These are phyloP conservation scores for Colletotrichum tanaceti DNA, from an alignment of 2,329 filamentous ascomycete species.

Conservation along the genomic window DNA sequence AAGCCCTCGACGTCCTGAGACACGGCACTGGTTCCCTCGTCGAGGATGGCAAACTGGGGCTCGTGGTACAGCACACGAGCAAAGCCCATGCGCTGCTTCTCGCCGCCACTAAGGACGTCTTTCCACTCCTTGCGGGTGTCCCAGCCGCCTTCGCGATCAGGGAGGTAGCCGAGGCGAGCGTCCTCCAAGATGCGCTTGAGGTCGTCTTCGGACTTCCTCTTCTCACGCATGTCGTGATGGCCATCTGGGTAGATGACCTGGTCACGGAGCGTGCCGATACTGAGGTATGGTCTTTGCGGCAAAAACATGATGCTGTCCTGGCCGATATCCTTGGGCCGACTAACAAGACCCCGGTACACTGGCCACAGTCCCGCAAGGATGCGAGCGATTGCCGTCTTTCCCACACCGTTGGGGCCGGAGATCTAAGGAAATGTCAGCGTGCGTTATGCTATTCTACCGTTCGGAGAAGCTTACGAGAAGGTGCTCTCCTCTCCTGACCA, in stretches of 20 bases:
- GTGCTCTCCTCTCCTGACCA: constrained; percentile 91
- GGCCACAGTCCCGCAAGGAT: constrained; percentile 95
- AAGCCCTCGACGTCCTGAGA: constrained; percentile 94
- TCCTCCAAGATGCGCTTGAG: constrained; percentile 83
- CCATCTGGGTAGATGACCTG: constrained; percentile 98
- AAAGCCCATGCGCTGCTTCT: constrained; percentile 96
- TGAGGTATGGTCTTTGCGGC: constrained; percentile 92
- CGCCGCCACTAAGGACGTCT: constrained; percentile 94
- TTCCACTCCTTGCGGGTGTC: constrained; percentile 98
- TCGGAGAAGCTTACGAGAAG: constrained; percentile 67
- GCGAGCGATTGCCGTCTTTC: constrained; percentile 88
- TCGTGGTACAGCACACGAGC: constrained; percentile 94
- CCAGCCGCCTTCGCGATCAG: constrained; percentile 93
- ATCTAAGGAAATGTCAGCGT: constrained; percentile 62
- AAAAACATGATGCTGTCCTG: constrained; percentile 98
- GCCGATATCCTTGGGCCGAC: constrained; percentile 81
- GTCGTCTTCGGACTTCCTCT: constrained; percentile 80
- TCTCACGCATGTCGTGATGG: constrained; percentile 90
- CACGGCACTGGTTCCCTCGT: constrained; percentile 95
- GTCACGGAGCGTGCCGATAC: constrained; percentile 90
- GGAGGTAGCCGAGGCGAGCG: constrained; percentile 87
- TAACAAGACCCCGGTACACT: constrained; percentile 91
- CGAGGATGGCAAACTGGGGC: constrained; percentile 91
- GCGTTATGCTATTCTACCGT: constrained; percentile 5
- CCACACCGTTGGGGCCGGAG: constrained; percentile 93